Evolutionary conservation across 2,329 filamentous ascomycete genomes (phyloP).

Genomic region (Colletotrichum plurivorum): DNA sequence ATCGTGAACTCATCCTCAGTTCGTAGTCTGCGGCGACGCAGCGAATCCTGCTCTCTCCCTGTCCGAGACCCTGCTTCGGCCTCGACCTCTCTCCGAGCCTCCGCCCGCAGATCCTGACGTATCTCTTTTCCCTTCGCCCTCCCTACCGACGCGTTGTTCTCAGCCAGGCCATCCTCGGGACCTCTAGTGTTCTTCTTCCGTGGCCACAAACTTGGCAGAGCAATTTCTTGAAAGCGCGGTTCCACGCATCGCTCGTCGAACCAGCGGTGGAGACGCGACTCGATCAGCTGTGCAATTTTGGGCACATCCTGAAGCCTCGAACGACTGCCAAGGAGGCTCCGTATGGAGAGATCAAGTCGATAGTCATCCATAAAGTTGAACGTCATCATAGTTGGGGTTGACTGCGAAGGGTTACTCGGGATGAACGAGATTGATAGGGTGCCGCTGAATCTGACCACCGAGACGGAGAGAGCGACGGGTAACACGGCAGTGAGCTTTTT

Average conservation of each 20-base stretch:
- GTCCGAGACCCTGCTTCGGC: constrained; percentile 57
- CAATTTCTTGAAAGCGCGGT: constrained; percentile 89
- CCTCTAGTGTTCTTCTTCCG: constrained; percentile 86
- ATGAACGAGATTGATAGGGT: constrained; percentile 95
- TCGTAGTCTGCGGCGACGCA: constrained; percentile 57
- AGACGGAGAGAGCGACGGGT: constrained; percentile 92
- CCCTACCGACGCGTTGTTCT: constrained; percentile 62
- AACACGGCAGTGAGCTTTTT: constrained; percentile 90
- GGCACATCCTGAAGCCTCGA: constrained; percentile 87
- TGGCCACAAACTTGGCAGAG: constrained; percentile 86
- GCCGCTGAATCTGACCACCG: constrained; percentile 93
- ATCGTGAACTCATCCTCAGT: constrained; percentile 59
- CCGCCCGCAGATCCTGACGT: constrained; percentile 64
- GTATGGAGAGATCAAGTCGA: constrained; percentile 84
- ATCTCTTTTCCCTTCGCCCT: constrained; percentile 69
- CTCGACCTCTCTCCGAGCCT: constrained; percentile 62
- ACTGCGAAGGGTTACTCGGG: constrained; percentile 77
- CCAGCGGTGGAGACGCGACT: constrained; percentile 85
- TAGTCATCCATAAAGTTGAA: constrained; percentile 96
- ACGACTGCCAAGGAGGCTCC: constrained; percentile 84
- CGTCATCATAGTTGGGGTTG: constrained; percentile 87
- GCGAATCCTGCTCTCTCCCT: constrained; percentile 53
- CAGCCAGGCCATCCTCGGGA: constrained; percentile 71
- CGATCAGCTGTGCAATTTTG: constrained; percentile 88
- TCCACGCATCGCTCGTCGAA: constrained; percentile 91